These are phyloP conservation scores for Boletus rubroflammeus DNA, from an alignment of 768 basidiomycete species.

Conservation along the genomic window DNA sequence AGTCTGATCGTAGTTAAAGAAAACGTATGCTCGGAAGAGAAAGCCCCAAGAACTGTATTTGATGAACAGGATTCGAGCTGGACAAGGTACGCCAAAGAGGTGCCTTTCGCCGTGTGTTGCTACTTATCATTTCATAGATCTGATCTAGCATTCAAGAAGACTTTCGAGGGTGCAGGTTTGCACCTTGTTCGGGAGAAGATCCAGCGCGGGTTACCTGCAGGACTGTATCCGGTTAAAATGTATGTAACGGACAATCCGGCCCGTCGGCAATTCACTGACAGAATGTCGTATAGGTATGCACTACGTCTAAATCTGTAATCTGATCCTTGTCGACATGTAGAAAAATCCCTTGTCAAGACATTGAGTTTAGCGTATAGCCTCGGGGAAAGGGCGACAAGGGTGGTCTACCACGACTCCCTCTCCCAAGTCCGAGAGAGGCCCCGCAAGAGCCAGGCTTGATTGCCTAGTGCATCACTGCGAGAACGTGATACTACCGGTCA, in stretches of 20 bases:
- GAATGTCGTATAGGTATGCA: slow-evolving; percentile 22
- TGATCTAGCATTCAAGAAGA: slow-evolving; percentile 72
- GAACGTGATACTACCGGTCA: slow-evolving; percentile 53
- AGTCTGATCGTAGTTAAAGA: slow-evolving; percentile 89
- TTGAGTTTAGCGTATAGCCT: not conserved
- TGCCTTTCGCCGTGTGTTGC: not conserved
- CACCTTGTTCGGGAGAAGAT: slow-evolving; percentile 67
- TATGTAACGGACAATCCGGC: slow-evolving; percentile 31
- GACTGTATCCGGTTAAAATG: slow-evolving; percentile 86
- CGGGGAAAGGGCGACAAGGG: not conserved
- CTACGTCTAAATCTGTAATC: slow-evolving; percentile 13
- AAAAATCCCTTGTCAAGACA: not conserved
- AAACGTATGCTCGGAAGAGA: slow-evolving; percentile 69
- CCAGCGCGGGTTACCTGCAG: slow-evolving; percentile 80
- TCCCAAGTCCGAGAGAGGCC: not conserved
- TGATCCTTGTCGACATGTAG: not conserved
- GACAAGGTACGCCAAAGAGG: slow-evolving; percentile 59
- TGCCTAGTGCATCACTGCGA: slow-evolving; percentile 3
- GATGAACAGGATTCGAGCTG: slow-evolving; percentile 88
- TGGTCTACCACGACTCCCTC: not conserved
- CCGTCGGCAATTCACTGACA: slow-evolving; percentile 7
- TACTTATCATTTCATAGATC: slow-evolving; percentile 50
- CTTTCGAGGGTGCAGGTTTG: slow-evolving; percentile 74
- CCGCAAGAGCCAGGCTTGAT: no score
- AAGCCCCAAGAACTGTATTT: slow-evolving; percentile 56